Evolutionary conservation across 371 early-diverging fungal genomes (phyloP), one percentile per base, ranked within the genome.

Genomic region (Mucor saturninus): DNA sequence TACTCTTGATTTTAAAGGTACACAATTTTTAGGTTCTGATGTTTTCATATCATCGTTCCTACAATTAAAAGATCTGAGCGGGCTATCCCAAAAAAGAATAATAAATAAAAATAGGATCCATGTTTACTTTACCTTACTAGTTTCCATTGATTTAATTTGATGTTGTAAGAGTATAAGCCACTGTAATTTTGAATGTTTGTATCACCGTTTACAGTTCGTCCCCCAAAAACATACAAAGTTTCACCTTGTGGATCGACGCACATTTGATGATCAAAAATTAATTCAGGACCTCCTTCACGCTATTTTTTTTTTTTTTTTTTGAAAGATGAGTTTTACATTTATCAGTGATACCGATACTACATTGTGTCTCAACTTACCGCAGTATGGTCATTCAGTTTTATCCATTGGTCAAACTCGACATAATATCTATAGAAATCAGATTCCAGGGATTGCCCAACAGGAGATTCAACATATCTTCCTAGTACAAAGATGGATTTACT

Each of bases 251-350:
- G 63, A 65, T 98, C 97, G 38, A 97, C 76, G 59, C 90, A 89
- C 93, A 98, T 95, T 79, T 98, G 97, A 67, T 97, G 92, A 71
- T 98, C 98, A 66, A 90, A 98, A 15, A 97, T 80, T 10, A 98
- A 79, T 45, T 86, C 87, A 13, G 98, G 98, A 0, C 99, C 98
- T 37, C 89, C 88, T 61, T 92, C 88, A 4, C 43, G 28, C 79
- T 79, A 21, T 64, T 45, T 35, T 6, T 31, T 29, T 31, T 43
- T 2, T 42, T 42, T 42, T 42, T 42, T 42, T 42, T 42, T 42
- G 21, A 21, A 21, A 21, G 21, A 1, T 21, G 21, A 21, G 21
- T 21, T 21, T 35, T 8, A 35, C 8, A 43, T 43, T 43, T 14
- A 15, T 43, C 15, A 43, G 14, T 43, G 46, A 8, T 29, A 8